Percentiles rank a stretch among this genome's conserved stretches.
Conservation (phyloP, 1,284 basidiomycete genomes). For the Melampsora occidentalis region DNA sequence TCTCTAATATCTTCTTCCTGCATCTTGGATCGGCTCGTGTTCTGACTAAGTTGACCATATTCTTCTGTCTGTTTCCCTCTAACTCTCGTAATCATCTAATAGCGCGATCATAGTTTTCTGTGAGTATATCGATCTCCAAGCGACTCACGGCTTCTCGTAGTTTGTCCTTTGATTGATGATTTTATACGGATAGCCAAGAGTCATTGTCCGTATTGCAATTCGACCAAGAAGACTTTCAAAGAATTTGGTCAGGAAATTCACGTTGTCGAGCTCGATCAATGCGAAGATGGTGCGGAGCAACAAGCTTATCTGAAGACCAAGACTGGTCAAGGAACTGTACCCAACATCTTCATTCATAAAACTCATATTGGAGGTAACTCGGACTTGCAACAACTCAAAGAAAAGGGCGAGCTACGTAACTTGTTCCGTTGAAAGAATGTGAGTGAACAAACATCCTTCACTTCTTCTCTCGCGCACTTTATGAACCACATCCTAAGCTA, state of each 20-base stretch:
- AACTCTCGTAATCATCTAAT: neutral
- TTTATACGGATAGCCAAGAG: neutral
- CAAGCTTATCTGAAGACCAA: slow-evolving; percentile 54
- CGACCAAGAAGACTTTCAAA: neutral
- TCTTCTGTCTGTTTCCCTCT: neutral
- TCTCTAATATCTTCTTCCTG: neutral
- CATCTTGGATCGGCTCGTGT: neutral
- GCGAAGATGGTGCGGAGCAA: slow-evolving; percentile 50
- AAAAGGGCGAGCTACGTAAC: slow-evolving; percentile 14
- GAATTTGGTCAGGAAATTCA: neutral
- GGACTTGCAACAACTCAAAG: slow-evolving; percentile 23
- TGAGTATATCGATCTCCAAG: neutral
- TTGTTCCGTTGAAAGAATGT: neutral
- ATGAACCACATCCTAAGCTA: no score
- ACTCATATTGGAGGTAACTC: slow-evolving; percentile 53
- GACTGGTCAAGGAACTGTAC: slow-evolving; percentile 56
- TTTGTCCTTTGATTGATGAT: neutral
- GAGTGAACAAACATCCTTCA: neutral
- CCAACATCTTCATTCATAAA: slow-evolving; percentile 55
- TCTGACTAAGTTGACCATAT: neutral
- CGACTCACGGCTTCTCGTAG: no score
- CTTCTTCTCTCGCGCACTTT: neutral
- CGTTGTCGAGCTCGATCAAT: slow-evolving; percentile 28
- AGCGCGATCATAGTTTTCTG: slow-evolving; percentile 38
- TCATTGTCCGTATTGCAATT: neutral